Base-by-base conservation (phyloP, 2,329 filamentous ascomycete genomes). In the Colletotrichum sp. region DNA sequence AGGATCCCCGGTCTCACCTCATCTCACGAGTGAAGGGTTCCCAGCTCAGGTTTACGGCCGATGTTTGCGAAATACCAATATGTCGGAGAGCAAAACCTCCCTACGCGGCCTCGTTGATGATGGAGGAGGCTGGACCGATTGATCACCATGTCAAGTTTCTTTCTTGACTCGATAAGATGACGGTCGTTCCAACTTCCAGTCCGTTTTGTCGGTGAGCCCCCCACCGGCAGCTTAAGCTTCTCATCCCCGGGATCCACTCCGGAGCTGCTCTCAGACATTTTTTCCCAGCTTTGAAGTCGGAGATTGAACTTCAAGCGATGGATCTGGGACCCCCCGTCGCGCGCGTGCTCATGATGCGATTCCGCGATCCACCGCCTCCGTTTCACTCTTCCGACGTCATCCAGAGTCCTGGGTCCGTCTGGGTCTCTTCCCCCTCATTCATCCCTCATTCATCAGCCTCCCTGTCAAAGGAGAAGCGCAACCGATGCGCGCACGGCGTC, bases 1-100 rank as follows among this genome's bases (percentile, higher is more conserved):
- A 77, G 76, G 76, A 77, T 77, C 76, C 76, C 76, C 73, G 60
- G 76, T 72, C 76, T 76, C 66, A 68, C 30, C 66, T 66, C 24
- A 57, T 30, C 16, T 67, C 10, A 28, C 28, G 69, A 77, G 76
- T n/a, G 44, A 77, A 63, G 76, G 76, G 73, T 69, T 70, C 76
- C 73, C 55, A 52, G 76, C 44, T 69, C 65, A 70, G 13, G 15
- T 30, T 67, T n/a, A 52, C 64, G 59, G 52, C 57, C 39, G 65
- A n/a, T 55, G 39, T 62, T 52, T 62, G 52, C 73, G 57, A 32
- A 34, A 55, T 36, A 69, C 55, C 73, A 69, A 64, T 21, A 60
- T 24, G 57, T 64, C 36, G 18, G 60, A 18, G 36, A 44, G 36
- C 32, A 21, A 49, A 39, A 60, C 59, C 36, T 44, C 36, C 18